Evolutionary conservation across 371 early-diverging fungal genomes (phyloP).

Genomic region (Mortierella sp.): DNA sequence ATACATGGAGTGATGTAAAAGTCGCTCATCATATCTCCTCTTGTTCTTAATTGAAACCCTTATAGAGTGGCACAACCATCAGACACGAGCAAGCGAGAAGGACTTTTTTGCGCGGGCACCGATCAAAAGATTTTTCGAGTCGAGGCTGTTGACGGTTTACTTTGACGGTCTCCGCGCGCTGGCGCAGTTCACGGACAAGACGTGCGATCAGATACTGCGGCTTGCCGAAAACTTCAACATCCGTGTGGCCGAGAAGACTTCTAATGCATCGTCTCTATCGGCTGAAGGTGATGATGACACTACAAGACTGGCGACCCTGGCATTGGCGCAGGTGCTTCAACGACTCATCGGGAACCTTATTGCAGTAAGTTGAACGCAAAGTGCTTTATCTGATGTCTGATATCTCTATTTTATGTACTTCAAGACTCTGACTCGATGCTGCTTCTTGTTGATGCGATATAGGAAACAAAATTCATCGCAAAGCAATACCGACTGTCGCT

Average conservation of each 20-base stretch:
- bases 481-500: slow-evolving; percentile 27
- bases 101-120: slow-evolving; percentile 51
- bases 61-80: slow-evolving; percentile 53
- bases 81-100: slow-evolving; percentile 47
- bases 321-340: slow-evolving; percentile 20
- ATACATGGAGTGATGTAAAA: background rate
- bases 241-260: slow-evolving; percentile 24
- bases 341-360: slow-evolving; percentile 44
- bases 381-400: background rate
- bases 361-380: slow-evolving; percentile 21
- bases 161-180: slow-evolving; percentile 40
- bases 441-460: background rate
- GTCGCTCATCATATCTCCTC: background rate
- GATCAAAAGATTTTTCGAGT: slow-evolving; percentile 52
- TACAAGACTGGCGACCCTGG: slow-evolving; percentile 14
- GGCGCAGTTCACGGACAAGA: slow-evolving; percentile 31
- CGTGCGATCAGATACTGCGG: slow-evolving; percentile 33
- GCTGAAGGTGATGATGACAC: background rate
- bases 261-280: background rate
- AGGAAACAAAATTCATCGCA: slow-evolving; percentile 34
- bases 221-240: slow-evolving; percentile 31
- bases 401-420: background rate
- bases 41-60: background rate
- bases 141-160: slow-evolving; percentile 38
- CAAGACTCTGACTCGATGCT: background rate